Evolutionary conservation across 1,139 yeast species (phyloP).

Genomic region (Suhomyces chickasaworum): DNA sequence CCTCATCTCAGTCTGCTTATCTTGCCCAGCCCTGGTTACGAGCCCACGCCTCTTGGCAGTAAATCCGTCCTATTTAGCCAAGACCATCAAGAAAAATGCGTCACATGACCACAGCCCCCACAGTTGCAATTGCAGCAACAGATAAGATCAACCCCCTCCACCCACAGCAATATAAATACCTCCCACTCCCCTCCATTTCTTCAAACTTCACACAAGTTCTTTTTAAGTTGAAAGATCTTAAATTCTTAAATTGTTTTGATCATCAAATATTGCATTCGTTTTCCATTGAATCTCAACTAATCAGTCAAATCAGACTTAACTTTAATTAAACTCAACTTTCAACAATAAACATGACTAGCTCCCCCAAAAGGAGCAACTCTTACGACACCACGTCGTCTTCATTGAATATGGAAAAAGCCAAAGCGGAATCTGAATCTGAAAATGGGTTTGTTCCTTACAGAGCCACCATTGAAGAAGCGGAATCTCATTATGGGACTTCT

Average conservation of each 20-base stretch:
- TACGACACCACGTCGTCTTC: background rate
- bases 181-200: background rate
- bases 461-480: conserved; percentile 17
- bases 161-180: background rate
- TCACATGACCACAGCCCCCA: conserved; percentile 5
- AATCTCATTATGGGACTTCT: conserved; percentile 17
- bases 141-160: conserved; percentile 1
- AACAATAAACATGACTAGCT: background rate
- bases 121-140: conserved; percentile 5
- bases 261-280: background rate
- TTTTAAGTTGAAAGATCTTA: too few relatives aligned
- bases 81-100: conserved; percentile 5
- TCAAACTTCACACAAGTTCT: too few relatives aligned
- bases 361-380: background rate
- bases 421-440: background rate
- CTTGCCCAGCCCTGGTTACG: conserved; percentile 8
- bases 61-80: conserved; percentile 6
- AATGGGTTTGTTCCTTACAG: conserved; percentile 19
- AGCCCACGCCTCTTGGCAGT: conserved; percentile 12
- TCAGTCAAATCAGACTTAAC: background rate
- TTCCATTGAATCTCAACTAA: background rate
- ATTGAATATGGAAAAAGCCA: conserved; percentile 2
- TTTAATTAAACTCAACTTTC: background rate
- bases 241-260: background rate
- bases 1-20: background rate